These are phyloP conservation scores for Agapanthus africanus DNA, from an alignment of 106 monocot species.

Conservation along the genomic window DNA sequence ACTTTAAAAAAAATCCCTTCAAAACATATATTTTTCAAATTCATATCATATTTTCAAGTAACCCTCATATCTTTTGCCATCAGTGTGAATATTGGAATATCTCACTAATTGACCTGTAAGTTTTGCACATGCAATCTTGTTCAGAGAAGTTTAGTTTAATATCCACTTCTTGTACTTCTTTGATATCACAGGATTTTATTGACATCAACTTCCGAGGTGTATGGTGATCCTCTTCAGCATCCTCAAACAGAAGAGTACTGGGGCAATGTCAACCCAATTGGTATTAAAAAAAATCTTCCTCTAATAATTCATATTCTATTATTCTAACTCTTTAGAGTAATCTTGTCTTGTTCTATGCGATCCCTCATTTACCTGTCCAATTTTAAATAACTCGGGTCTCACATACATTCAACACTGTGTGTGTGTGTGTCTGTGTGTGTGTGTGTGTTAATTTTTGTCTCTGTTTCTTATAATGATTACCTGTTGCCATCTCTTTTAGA, in stretches of 20 bases:
- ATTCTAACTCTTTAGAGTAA: background rate
- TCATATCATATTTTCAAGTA: no score
- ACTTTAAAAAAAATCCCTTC: no score
- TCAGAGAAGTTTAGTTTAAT: no score
- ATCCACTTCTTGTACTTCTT: no score
- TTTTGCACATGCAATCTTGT: no score
- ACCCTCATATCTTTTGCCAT: no score
- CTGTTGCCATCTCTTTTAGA: background rate
- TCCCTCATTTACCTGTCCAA: background rate
- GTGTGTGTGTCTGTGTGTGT: background rate
- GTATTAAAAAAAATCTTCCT: conserved; percentile 17
- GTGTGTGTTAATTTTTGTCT: background rate
- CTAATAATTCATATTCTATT: background rate
- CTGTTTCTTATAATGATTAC: background rate
- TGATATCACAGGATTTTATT: conserved; percentile 95
- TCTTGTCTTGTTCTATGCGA: background rate
- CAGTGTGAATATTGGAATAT: no score
- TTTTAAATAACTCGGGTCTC: no score
- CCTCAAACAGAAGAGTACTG: conserved; percentile 96
- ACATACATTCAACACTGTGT: no score
- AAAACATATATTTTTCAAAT: no score
- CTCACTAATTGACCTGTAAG: no score
- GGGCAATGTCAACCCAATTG: conserved; percentile 99
- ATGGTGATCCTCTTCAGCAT: conserved; percentile 97
- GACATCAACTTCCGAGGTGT: conserved; percentile 95